Base-by-base conservation (phyloP, 768 basidiomycete genomes). In the Auriscalpium orientale region DNA sequence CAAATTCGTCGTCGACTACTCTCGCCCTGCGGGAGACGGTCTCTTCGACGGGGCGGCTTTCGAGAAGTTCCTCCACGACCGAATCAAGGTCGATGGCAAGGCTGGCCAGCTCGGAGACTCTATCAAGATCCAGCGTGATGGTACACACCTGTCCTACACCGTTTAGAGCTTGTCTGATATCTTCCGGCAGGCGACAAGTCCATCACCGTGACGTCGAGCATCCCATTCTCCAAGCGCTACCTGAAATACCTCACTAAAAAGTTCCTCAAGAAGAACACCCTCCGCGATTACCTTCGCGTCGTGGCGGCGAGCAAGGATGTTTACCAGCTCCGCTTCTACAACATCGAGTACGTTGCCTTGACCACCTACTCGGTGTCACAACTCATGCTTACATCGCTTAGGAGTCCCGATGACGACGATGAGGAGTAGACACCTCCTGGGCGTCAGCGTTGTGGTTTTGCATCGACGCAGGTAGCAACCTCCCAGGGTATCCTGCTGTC, bases 171-270 rank as follows among this genome's bases (percentile, higher is more conserved):
- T 38, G 16, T 44, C 10, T 22, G n/a, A 6, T 18, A 20, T 38
- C 20, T 20, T 48, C n/a, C 44, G 56, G 20, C 60, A 91, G 89
- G 84, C 60, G 83, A 82, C 72, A 85, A 77, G 68, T 91, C 87
- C 76, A 80, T 98, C 71, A 87, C 84, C 55, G 83, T 98, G 64
- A 84, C 86, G 51, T 87, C 93, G 53, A 85, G 76, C 67, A 85
- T 95, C 70, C 85, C 91, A 55, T 88, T 98, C 76, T 98, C 95
- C 51, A 98, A 98, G 78, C 83, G 91, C 56, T 98, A 97, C 74
- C 85, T 98, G 71, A 98, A 98, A 76, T 99, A 98, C 76, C 80
- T 98, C 58, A 98, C 95, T 60, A 98, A 98, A 82, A 95, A 95
- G 79, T 95, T 92, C 82, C 81, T 98, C 75, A 98, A 98, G 83